These are phyloP conservation scores for Fusarium sp. DNA, from an alignment of 2,329 filamentous ascomycete genomes.

Conservation along the genomic window DNA sequence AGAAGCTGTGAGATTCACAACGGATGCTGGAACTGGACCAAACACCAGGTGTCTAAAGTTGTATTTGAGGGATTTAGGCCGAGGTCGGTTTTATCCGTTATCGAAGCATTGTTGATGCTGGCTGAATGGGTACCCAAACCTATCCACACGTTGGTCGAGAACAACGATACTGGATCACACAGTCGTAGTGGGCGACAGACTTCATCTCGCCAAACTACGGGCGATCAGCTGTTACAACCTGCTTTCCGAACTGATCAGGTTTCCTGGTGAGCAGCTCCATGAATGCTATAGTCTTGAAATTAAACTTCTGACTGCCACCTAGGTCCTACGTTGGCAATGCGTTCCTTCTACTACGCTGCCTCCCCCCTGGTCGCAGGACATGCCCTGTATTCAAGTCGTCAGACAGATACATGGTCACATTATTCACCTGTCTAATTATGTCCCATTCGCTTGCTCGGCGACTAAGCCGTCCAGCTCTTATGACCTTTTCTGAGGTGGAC, in stretches of 20 bases:
- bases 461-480: slow-evolving; percentile 1
- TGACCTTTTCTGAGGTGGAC: slow-evolving; percentile 20
- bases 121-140: slow-evolving; percentile 17
- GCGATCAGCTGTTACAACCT: slow-evolving; percentile 4
- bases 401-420: neutral
- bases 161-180: neutral
- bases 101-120: slow-evolving; percentile 19
- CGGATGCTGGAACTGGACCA: slow-evolving; percentile 14
- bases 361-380: slow-evolving; percentile 1
- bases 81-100: slow-evolving; percentile 5
- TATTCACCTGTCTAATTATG: slow-evolving; percentile 14
- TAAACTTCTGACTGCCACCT: neutral
- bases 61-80: slow-evolving; percentile 18
- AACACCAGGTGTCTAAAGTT: slow-evolving; percentile 3
- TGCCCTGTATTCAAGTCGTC: slow-evolving; percentile 8
- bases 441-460: slow-evolving; percentile 21
- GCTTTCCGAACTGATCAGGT: slow-evolving; percentile 23
- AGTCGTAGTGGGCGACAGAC: neutral
- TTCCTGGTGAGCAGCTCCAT: neutral
- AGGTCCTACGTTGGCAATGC: slow-evolving; percentile 26
- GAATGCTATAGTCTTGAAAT: neutral
- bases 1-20: slow-evolving; percentile 19
- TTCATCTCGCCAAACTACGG: neutral
- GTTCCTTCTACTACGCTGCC: slow-evolving; percentile 15
- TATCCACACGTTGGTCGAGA: slow-evolving; percentile 15